A percentile compares a stretch with the other conserved stretches of the same genome.
phyloP scores from a whole-genome alignment of 2,329 filamentous ascomycete genomes.

The Claviceps monticola region DNA sequence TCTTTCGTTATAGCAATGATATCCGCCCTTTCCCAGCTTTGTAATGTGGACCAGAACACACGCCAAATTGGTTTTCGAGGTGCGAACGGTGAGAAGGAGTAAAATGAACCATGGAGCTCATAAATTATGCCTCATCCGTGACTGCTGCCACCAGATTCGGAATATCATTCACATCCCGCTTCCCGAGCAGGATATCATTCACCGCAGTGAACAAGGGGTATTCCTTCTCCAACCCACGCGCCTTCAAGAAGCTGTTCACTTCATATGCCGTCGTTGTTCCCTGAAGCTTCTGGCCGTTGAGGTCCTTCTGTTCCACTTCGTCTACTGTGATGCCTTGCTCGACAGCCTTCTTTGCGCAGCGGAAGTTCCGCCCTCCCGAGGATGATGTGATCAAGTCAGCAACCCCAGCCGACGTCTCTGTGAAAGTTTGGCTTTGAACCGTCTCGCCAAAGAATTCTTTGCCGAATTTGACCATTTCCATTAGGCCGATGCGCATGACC shows the following conservation, averaged over 20 bases:
- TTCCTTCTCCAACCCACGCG: slow-evolving; percentile 60
- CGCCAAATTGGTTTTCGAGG: not conserved
- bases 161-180: slow-evolving; percentile 66
- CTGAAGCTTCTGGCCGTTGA: slow-evolving; percentile 95
- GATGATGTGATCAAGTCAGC: slow-evolving; percentile 93
- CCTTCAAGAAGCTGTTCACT: slow-evolving; percentile 78
- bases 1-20: not conserved
- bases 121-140: slow-evolving; percentile 7
- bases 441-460: slow-evolving; percentile 83
- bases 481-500: slow-evolving; percentile 86
- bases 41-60: not conserved
- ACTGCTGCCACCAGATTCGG: slow-evolving; percentile 46
- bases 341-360: slow-evolving; percentile 79
- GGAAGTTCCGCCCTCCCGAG: slow-evolving; percentile 83
- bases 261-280: slow-evolving; percentile 85
- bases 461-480: slow-evolving; percentile 95
- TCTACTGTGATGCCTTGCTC: slow-evolving; percentile 66
- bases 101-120: not conserved
- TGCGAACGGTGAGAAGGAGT: not conserved
- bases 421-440: slow-evolving; percentile 74
- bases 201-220: slow-evolving; percentile 92
- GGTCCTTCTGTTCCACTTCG: slow-evolving; percentile 75
- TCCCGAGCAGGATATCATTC: slow-evolving; percentile 62
- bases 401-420: slow-evolving; percentile 90
- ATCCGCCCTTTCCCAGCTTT: not conserved